A percentile compares a stretch with the other conserved stretches of the same genome.
Conservation (phyloP, 441 rosid species). For the Viola pubescens region DNA sequence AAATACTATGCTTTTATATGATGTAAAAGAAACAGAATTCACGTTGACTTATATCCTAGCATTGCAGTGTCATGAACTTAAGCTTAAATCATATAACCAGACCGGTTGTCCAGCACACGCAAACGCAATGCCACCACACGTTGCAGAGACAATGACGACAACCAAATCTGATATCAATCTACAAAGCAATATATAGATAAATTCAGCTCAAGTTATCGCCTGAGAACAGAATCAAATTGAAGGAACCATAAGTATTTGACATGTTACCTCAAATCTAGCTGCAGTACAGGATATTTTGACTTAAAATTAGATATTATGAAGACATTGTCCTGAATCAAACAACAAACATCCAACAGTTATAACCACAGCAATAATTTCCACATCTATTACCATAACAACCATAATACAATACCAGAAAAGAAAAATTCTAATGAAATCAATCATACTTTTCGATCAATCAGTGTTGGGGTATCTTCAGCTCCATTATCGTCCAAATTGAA, state of each 20-base stretch:
- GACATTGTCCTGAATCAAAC: constrained; percentile 60
- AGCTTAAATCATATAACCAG: constrained; percentile 30
- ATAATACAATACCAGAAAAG: background rate
- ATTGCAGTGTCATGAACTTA: constrained; percentile 24
- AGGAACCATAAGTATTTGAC: constrained; percentile 6
- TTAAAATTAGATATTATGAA: constrained; percentile 88
- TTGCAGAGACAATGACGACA: constrained; percentile 88
- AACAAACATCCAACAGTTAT: background rate
- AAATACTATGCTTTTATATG: constrained; percentile 3
- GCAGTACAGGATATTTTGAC: constrained; percentile 85
- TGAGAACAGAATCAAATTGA: constrained; percentile 10
- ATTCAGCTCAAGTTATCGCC: constrained; percentile 17
- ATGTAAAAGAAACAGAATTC: constrained; percentile 9
- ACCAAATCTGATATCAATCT: constrained; percentile 92
- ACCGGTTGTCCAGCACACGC: constrained; percentile 99
- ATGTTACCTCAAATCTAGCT: constrained; percentile 69
- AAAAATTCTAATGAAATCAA: constrained; percentile 1
- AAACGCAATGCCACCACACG: constrained; percentile 96
- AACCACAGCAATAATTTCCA: constrained; percentile 4
- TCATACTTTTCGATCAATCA: constrained; percentile 76
- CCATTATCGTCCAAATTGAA: constrained; percentile 77
- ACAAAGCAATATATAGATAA: constrained; percentile 16
- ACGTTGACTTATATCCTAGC: constrained; percentile 26
- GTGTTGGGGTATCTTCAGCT: constrained; percentile 71
- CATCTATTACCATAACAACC: background rate